Conservation (phyloP, 108 stramenopile species). For the Pseudonitzschia pungens region DNA sequence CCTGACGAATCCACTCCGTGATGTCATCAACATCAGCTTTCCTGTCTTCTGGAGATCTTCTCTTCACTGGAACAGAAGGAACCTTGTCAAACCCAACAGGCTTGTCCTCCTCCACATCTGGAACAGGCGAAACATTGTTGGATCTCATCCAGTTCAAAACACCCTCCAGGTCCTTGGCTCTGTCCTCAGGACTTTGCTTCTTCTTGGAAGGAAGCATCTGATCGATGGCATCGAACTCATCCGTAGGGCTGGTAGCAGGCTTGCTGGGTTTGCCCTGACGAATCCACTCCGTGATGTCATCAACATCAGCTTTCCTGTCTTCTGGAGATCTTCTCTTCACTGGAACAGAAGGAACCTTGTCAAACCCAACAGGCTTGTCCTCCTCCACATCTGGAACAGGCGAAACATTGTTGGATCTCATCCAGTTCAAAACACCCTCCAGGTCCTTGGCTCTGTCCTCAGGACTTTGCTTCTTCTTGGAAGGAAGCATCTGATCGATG, state of each 20-base stretch:
- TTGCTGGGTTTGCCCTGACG: not conserved
- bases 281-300: slow-evolving; percentile 13
- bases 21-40: slow-evolving; percentile 20
- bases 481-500: slow-evolving; percentile 31
- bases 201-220: slow-evolving; percentile 26
- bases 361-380: not conserved
- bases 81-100: slow-evolving; percentile 16
- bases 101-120: slow-evolving; percentile 7
- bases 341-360: slow-evolving; percentile 18
- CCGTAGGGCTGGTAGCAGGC: slow-evolving; percentile 3
- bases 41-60: slow-evolving; percentile 24
- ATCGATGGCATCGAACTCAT: slow-evolving; percentile 25
- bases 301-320: slow-evolving; percentile 16
- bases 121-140: slow-evolving; percentile 14
- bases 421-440: slow-evolving; percentile 36
- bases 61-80: slow-evolving; percentile 20
- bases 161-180: slow-evolving; percentile 27
- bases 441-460: slow-evolving; percentile 21
- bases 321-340: slow-evolving; percentile 19
- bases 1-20: slow-evolving; percentile 27
- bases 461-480: slow-evolving; percentile 15
- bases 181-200: slow-evolving; percentile 19
- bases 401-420: slow-evolving; percentile 8
- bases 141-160: slow-evolving; percentile 37
- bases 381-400: slow-evolving; percentile 12